A percentile compares a stretch with the other conserved stretches of the same genome.
Evolutionary conservation across 805 yeast genomes (phyloP).

Genomic region (Allodekkera sacchari): DNA sequence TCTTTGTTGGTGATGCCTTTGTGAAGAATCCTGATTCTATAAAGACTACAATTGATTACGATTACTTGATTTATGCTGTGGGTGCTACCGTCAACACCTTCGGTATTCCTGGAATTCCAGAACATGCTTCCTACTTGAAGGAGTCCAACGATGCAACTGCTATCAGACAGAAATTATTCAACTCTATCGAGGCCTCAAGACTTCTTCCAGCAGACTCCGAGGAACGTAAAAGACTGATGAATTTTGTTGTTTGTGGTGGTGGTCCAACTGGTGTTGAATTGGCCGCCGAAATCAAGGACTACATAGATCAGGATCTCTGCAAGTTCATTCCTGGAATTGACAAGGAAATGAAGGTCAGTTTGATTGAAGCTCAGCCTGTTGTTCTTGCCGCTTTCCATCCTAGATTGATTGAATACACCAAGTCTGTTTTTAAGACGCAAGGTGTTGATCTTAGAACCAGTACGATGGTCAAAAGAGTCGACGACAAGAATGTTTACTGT

Average conservation of each 20-base stretch:
- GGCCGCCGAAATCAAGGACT: slow-evolving; percentile 94
- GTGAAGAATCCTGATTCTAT: slow-evolving; percentile 37
- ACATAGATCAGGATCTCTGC: slow-evolving; percentile 80
- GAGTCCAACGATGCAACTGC: slow-evolving; percentile 84
- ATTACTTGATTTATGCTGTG: slow-evolving; percentile 83
- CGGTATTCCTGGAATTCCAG: slow-evolving; percentile 90
- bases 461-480: slow-evolving; percentile 85
- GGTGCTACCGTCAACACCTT: slow-evolving; percentile 95
- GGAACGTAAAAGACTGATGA: slow-evolving; percentile 78
- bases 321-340: slow-evolving; percentile 87
- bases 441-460: slow-evolving; percentile 71
- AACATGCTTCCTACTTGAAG: slow-evolving; percentile 80
- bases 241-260: slow-evolving; percentile 93
- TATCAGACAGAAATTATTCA: slow-evolving; percentile 76
- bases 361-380: slow-evolving; percentile 87
- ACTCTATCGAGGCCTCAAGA: slow-evolving; percentile 82
- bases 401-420: slow-evolving; percentile 68
- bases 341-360: slow-evolving; percentile 71
- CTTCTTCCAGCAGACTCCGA: slow-evolving; percentile 60
- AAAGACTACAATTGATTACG: slow-evolving; percentile 48
- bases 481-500: slow-evolving; percentile 61
- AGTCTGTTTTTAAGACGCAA: slow-evolving; percentile 57
- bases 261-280: slow-evolving; percentile 99
- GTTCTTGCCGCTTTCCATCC: slow-evolving; percentile 71
- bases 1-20: slow-evolving; percentile 46